Evolutionary conservation across 768 basidiomycete species (phyloP).

Genomic region (Chlorophyllum brunneum): DNA sequence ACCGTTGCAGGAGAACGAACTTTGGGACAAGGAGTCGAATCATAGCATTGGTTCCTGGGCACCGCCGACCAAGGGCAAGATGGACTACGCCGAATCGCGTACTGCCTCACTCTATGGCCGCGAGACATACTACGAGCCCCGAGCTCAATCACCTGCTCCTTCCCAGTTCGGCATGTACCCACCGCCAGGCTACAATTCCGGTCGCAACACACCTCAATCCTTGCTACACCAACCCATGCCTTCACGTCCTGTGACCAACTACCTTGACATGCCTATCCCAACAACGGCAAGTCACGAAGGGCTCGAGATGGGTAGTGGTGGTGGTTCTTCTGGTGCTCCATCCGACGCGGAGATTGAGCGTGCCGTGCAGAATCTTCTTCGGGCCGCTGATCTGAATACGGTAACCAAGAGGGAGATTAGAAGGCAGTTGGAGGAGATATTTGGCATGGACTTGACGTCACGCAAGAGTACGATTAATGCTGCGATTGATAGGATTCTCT

Average conservation of each 20-base stretch:
- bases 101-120: constrained; percentile 83
- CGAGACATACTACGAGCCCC: constrained; percentile 82
- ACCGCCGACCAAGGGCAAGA: constrained; percentile 71
- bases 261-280: constrained; percentile 70
- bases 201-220: constrained; percentile 69
- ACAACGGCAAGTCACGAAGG: constrained; percentile 48
- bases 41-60: constrained; percentile 94
- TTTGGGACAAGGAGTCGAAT: constrained; percentile 97
- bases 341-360: constrained; percentile 70
- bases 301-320: constrained; percentile 27
- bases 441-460: constrained; percentile 70
- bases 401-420: constrained; percentile 93
- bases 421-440: constrained; percentile 75
- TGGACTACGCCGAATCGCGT: constrained; percentile 73
- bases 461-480: constrained; percentile 75
- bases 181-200: constrained; percentile 73
- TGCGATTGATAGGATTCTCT: constrained; percentile 68
- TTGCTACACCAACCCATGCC: constrained; percentile 58
- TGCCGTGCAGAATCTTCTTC: constrained; percentile 70
- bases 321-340: constrained; percentile 39
- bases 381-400: constrained; percentile 78
- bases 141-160: constrained; percentile 68
- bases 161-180: constrained; percentile 60
- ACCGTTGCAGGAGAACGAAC: constrained; percentile 73
- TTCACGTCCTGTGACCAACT: constrained; percentile 72